phyloP scores from a whole-genome alignment of 208 protist species.

The Naegleria lovaniensis region DNA sequence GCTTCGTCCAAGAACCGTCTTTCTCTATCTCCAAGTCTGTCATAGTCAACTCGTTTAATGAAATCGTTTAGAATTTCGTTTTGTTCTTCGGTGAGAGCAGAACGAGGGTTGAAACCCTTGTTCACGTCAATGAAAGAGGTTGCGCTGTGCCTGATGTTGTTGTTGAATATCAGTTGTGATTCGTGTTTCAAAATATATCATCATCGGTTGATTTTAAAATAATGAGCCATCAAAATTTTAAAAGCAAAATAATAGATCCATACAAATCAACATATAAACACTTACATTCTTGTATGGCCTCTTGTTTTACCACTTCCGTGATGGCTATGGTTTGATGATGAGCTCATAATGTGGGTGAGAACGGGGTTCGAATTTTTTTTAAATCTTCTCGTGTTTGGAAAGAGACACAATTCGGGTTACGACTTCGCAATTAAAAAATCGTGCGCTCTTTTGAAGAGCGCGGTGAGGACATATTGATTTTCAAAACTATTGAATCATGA shows the following conservation, averaged over 20 bases:
- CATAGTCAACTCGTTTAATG: background rate
- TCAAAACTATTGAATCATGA: too few relatives aligned
- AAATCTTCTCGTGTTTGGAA: too few relatives aligned
- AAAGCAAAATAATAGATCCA: background rate
- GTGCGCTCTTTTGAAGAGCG: too few relatives aligned
- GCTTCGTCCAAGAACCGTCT: background rate
- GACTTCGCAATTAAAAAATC: too few relatives aligned
- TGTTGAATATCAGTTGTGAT: background rate
- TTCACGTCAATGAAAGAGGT: background rate
- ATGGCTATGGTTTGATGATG: background rate
- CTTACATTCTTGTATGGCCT: background rate
- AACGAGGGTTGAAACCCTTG: background rate
- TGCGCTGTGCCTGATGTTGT: background rate
- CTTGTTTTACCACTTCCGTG: background rate
- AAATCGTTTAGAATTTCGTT: conserved; percentile 14
- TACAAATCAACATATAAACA: background rate
- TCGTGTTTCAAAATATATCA: too few relatives aligned
- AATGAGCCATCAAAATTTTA: background rate
- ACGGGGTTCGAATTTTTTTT: too few relatives aligned
- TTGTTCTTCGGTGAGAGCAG: background rate
- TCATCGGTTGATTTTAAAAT: too few relatives aligned
- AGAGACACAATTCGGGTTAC: too few relatives aligned
- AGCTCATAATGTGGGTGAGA: background rate
- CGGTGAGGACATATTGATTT: too few relatives aligned
- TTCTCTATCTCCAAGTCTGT: background rate